Conservation (phyloP, 2,329 filamentous ascomycete species). For the Fusarium sp. region DNA sequence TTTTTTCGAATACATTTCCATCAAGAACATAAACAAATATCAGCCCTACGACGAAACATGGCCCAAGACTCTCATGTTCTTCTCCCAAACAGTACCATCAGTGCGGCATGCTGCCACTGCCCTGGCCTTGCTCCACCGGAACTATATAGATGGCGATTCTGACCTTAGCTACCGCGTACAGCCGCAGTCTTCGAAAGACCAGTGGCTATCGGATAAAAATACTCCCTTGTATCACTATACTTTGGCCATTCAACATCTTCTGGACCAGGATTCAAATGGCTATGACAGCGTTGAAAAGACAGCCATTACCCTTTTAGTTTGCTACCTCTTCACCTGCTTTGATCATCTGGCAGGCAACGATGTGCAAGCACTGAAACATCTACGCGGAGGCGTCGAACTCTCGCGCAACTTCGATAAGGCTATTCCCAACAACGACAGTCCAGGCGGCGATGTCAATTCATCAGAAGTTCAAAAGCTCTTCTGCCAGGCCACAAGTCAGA, state of each 20-base stretch:
- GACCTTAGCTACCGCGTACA: no score
- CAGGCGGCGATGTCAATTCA: no score
- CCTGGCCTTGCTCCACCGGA: not conserved
- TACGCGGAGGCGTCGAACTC: not conserved
- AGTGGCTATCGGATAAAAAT: no score
- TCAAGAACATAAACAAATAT: not conserved
- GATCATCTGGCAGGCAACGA: not conserved
- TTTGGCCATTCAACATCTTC: not conserved
- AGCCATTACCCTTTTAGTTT: not conserved
- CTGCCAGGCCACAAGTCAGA: not conserved
- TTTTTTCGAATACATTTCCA: not conserved
- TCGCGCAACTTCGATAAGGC: not conserved
- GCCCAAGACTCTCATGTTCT: not conserved
- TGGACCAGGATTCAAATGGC: not conserved
- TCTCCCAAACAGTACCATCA: not conserved
- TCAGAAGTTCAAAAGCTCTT: not conserved
- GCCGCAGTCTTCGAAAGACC: no score
- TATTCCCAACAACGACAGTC: not conserved
- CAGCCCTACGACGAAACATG: not conserved
- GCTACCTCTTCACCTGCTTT: not conserved
- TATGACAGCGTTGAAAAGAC: not conserved
- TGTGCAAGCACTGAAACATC: not conserved
- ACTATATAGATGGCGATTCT: not conserved
- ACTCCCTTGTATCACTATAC: not conserved
- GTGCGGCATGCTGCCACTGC: not conserved